Conservation (phyloP, 2,329 filamentous ascomycete genomes). For the Hypoxylon sp. region DNA sequence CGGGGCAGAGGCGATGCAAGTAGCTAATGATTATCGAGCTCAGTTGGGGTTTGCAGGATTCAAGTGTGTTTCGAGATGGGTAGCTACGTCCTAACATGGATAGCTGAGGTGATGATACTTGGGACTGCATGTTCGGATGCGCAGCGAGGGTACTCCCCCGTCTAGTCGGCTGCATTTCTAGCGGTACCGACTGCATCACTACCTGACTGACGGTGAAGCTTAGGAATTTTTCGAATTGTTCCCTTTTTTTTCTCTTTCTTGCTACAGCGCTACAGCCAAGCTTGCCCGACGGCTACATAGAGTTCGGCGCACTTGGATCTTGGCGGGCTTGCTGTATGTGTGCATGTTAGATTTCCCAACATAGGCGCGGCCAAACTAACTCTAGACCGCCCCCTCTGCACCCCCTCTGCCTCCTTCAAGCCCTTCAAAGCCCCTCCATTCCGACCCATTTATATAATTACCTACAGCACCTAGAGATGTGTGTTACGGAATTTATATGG, state of each 20-base stretch:
- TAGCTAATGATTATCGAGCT: constrained; percentile 23
- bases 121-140: constrained; percentile 41
- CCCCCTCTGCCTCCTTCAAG: constrained; percentile 1
- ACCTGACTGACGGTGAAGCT: constrained; percentile 35
- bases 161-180: constrained; percentile 30
- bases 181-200: constrained; percentile 36
- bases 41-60: constrained; percentile 35
- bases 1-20: constrained; percentile 4
- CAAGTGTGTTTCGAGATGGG: background rate
- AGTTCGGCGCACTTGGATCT: constrained; percentile 27
- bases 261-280: background rate
- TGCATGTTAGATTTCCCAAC: constrained; percentile 28
- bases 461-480: constrained; percentile 12
- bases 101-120: constrained; percentile 17
- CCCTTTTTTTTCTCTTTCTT: constrained; percentile 1
- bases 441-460: constrained; percentile 23
- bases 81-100: constrained; percentile 7
- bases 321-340: constrained; percentile 23
- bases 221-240: constrained; percentile 2
- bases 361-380: constrained; percentile 18
- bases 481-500: constrained; percentile 24
- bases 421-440: constrained; percentile 19
- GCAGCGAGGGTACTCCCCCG: constrained; percentile 36
- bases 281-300: constrained; percentile 10
- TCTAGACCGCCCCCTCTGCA: constrained; percentile 28